Base-by-base conservation (phyloP, 1,139 yeast species). In the Debaryomyces robertsiae region DNA sequence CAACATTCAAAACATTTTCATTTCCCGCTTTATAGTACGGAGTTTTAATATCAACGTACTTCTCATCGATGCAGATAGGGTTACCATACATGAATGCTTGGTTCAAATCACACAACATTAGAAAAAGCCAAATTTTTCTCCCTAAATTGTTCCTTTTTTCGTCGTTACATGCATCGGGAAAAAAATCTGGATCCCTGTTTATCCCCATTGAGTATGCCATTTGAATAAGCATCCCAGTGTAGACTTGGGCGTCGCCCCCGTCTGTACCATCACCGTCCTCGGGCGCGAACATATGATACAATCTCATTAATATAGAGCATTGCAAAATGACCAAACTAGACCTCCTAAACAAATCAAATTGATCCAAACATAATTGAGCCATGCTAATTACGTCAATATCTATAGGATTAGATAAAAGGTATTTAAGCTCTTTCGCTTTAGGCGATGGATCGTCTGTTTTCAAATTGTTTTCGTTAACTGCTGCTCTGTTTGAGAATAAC, bases 51-150 rank as follows among this genome's bases (percentile, higher is more conserved):
- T 73, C 77, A 44, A 46, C 65, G 38, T 58, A 58, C 14, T 60
- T 62, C 0, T 55, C 55, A 43, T 57, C 57, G 9, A 67, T 57
- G 19, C 58, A 46, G 15, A 63, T 49, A 0, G 78, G 72, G 32
- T 64, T 67, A 0, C 82, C 82, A 37, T 63, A 58, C 15, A 60
- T 61, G 40, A 61, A 53, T 36, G 73, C 58, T 41, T 65, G 69
- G 29, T 53, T 47, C 6, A 58, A 45, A 48, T 73, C 78, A 32
- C 59, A 47, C 2, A 62, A 49, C 18, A 68, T 60, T 37, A 81
- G 57, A 38, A 67, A 67, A 48, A 69, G 71, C 86, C 86, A 82
- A 2, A 79, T 65, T 46, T 77, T 79, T 49, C 87, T 64, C 51
- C 69, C 65, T 9, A 73, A 48, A 46, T 69, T 69, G 38, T 73